These are phyloP conservation scores for Scheffersomyces segobiensis DNA, from an alignment of 1,139 yeast species.

Conservation along the genomic window DNA sequence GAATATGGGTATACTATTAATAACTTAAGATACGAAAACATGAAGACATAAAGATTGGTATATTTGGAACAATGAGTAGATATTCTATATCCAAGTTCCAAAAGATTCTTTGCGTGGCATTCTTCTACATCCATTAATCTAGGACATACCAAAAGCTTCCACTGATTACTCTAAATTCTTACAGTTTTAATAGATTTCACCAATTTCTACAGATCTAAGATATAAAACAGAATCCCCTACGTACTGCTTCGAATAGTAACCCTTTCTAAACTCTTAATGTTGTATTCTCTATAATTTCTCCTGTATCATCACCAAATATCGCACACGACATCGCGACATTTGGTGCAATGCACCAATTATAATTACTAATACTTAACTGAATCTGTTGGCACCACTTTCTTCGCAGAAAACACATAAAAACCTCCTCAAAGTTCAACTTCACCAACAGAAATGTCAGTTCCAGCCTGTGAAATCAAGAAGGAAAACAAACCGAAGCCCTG, in stretches of 20 bases:
- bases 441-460: not conserved
- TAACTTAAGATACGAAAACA: not conserved
- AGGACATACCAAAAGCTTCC: not conserved
- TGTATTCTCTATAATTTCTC: not conserved
- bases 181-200: not conserved
- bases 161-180: not conserved
- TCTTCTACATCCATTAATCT: not conserved
- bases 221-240: not conserved
- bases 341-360: not conserved
- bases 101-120: not conserved
- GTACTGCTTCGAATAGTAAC: not conserved
- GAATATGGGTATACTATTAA: too few relatives aligned
- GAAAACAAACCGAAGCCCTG: constrained; percentile 74
- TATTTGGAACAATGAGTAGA: not conserved
- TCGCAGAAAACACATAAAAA: not conserved
- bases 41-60: not conserved
- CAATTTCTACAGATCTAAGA: not conserved
- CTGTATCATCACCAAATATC: not conserved
- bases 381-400: not conserved
- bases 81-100: too few relatives aligned
- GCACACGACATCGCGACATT: not conserved
- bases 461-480: constrained; percentile 5
- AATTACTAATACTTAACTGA: not conserved
- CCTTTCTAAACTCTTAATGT: not conserved
- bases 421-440: not conserved